Evolutionary conservation across 306 rosid species (phyloP), one percentile per base, ranked within the genome.

Genomic region (Styphnolobium japonicum): DNA sequence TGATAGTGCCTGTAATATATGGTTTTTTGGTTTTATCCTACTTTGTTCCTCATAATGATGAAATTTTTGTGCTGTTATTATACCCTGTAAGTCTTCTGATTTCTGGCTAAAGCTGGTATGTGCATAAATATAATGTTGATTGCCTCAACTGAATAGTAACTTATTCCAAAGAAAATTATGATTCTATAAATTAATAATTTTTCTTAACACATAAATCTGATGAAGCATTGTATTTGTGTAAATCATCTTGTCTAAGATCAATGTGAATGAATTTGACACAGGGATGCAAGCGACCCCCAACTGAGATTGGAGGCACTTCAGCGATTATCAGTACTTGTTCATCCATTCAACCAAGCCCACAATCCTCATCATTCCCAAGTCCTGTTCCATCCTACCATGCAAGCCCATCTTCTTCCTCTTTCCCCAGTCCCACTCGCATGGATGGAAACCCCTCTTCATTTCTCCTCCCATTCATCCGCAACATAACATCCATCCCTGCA

Each of bases 311-410:
- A 66, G 94, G 89, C 48, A 84, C 93, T 40, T 82, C 93, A 18
- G 60, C 88, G 0, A 92, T 91, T 72, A 87, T 95, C 64, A 93
- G 98, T 78, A 82, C 85, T 27, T 89, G 98, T 81, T 93, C 98
- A 7, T 95, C 98, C 0, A 64, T 95, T 60, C 99, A 91, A 64
- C 96, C 95, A 70, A 93, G 99, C 63, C 98, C 98, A 33, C 98
- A 91, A 21, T 93, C 98, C 0, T 95, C 99, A 4, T 86, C 92
- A 7, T 93, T 87, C 58, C 98, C 96, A 2, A 93, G 99, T 75
- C 99, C 99, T 1, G 88, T 91, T 0, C 97, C 99, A 10, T 95
- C 99, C 7, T 95, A 95, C 84, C 97, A 88, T 16, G 98, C 97
- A 1, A 93, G 98, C 66, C 98, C 99, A 46, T 68, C 97, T 0